phyloP scores from a whole-genome alignment of 2,329 filamentous ascomycete genomes.

The Colletotrichum higginsianum region DNA sequence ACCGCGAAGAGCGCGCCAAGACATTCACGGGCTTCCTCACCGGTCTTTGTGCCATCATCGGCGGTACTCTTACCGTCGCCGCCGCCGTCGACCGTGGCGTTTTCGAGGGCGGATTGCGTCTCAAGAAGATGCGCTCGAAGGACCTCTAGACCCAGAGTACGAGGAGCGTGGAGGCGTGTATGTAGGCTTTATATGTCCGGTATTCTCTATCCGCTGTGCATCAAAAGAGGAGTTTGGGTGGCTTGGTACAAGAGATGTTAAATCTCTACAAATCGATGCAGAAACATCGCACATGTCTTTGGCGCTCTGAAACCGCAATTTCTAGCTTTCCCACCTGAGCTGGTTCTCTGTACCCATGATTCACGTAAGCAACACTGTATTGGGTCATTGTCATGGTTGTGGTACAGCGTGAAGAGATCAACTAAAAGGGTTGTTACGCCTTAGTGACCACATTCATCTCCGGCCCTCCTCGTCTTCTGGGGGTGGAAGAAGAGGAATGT shows the following conservation, averaged over 20 bases:
- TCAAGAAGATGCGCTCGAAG: slow-evolving; percentile 88
- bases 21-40: slow-evolving; percentile 93
- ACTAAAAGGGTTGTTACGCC: too few relatives aligned
- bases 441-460: too few relatives aligned
- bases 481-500: too few relatives aligned
- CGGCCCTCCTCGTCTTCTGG: too few relatives aligned
- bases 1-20: slow-evolving; percentile 91
- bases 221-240: slow-evolving; percentile 44
- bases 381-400: too few relatives aligned
- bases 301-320: not conserved
- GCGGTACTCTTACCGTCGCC: slow-evolving; percentile 94
- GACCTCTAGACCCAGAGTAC: slow-evolving; percentile 60
- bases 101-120: slow-evolving; percentile 87
- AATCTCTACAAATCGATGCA: slow-evolving; percentile 31
- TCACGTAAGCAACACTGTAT: too few relatives aligned
- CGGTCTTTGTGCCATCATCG: slow-evolving; percentile 93
- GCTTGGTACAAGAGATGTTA: slow-evolving; percentile 34
- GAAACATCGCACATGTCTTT: slow-evolving; percentile 3
- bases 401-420: too few relatives aligned
- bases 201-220: slow-evolving; percentile 38
- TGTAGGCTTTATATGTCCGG: slow-evolving; percentile 37
- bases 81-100: slow-evolving; percentile 92
- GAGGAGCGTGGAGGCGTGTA: slow-evolving; percentile 23
- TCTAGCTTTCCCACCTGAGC: too few relatives aligned
- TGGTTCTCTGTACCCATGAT: not conserved